phyloP scores from a whole-genome alignment of 345 rosid genomes.

The Schrenkiella parvula region DNA sequence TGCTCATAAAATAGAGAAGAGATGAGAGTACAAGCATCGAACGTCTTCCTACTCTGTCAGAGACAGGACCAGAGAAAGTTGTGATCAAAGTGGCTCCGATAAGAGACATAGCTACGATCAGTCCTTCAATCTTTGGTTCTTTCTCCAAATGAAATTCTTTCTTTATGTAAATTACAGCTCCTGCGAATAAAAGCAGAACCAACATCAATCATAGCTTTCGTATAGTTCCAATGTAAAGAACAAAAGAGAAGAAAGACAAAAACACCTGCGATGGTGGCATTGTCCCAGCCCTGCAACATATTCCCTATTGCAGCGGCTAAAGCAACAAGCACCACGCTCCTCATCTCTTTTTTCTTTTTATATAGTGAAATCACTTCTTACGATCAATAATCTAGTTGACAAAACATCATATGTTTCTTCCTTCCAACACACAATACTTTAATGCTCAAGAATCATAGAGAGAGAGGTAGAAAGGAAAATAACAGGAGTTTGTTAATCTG shows the following conservation, averaged over 20 bases:
- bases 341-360: slow-evolving; percentile 43
- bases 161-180: slow-evolving; percentile 74
- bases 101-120: slow-evolving; percentile 81
- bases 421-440: not conserved
- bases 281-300: slow-evolving; percentile 93
- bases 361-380: not conserved
- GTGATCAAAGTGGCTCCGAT: slow-evolving; percentile 79
- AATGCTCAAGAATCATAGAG: not conserved
- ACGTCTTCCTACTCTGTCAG: slow-evolving; percentile 78
- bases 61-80: slow-evolving; percentile 72
- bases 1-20: slow-evolving; percentile 62
- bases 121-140: slow-evolving; percentile 58
- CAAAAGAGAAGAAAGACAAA: not conserved
- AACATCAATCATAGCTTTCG: not conserved
- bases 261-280: slow-evolving; percentile 88
- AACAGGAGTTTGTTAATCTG: not conserved
- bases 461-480: not conserved
- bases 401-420: not conserved
- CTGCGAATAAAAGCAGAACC: slow-evolving; percentile 31
- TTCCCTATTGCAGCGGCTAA: slow-evolving; percentile 74
- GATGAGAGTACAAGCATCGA: slow-evolving; percentile 79
- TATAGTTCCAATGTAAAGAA: not conserved
- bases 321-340: slow-evolving; percentile 65
- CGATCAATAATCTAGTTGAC: not conserved
- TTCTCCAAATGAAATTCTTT: slow-evolving; percentile 47